Evolutionary conservation across 1,284 basidiomycete genomes (phyloP), one percentile per base, ranked within the genome.

Genomic region (Pterula multifida): DNA sequence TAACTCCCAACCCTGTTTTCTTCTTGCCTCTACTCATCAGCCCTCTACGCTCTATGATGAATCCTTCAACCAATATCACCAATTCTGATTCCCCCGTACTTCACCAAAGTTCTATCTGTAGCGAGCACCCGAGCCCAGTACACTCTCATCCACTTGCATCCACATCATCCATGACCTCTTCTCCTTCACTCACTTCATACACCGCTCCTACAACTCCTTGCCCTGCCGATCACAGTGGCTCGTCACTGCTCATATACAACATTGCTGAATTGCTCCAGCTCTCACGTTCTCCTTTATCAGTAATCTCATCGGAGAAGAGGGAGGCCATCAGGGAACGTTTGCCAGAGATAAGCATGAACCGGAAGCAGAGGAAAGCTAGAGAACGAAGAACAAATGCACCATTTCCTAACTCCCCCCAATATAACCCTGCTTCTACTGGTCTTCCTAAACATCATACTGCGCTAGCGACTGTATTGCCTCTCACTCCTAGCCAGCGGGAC

Each of bases 301-400:
- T 12, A 3, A 47, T 47, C 23, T 25, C 23, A 3, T 23, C 22
- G 6, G 45, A 23, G 11, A 19, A 9, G 12, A 47, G 26, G 23
- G 45, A 22, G 9, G 12, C 23, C 22, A 28, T 47, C 22, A 13
- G 45, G 15, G 23, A 13, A 3, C 3, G 6, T 47, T 4, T 47
- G 4, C 45, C 45, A n/a, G 45, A 47, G 45, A 47, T 47, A 9
- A 28, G 22, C 23, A 4, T 47, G 22, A 25, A 24, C 23, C 23
- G 45, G 45, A 47, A 47, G 23, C 45, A 47, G 23, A 24, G 45
- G 26, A 47, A 47, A 23, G 39, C 39, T n/a, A 6, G 39, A 4
- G 39, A 42, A 22, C 13, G 28, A 32, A 32, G 28, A 32, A 15
- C 6, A 6, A 32, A 32, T 15, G 28, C 6, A 6, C 28, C 6